phyloP scores from a whole-genome alignment of 352 stramenopile species.

The Saprolegnia parasitica region DNA sequence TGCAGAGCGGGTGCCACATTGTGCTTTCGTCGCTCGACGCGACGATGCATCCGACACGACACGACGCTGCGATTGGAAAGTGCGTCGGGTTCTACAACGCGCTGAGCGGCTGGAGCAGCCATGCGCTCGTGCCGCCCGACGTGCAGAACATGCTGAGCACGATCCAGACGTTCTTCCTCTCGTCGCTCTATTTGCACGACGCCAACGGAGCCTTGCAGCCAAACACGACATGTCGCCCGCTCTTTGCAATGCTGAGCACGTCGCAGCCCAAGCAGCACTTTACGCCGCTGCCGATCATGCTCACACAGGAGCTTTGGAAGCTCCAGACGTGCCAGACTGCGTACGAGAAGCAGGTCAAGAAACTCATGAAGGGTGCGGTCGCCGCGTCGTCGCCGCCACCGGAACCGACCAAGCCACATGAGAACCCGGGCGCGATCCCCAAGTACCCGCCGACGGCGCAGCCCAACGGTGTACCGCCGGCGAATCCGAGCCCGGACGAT shows the following conservation, averaged over 20 bases:
- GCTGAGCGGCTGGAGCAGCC: background rate
- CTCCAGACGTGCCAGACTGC: slow-evolving; percentile 19
- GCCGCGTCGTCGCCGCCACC: slow-evolving; percentile 13
- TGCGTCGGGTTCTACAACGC: slow-evolving; percentile 11
- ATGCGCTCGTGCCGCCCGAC: background rate
- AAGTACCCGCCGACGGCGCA: slow-evolving; percentile 13
- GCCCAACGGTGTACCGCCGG: background rate
- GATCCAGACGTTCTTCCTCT: slow-evolving; percentile 25
- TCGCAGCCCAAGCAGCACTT: slow-evolving; percentile 15
- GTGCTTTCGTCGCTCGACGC: slow-evolving; percentile 21
- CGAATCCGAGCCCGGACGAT: slow-evolving; percentile 35
- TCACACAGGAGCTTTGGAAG: slow-evolving; percentile 28
- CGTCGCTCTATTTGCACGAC: slow-evolving; percentile 17
- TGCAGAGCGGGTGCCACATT: slow-evolving; percentile 10
- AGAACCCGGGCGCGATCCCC: slow-evolving; percentile 9
- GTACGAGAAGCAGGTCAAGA: slow-evolving; percentile 23
- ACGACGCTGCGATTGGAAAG: slow-evolving; percentile 9
- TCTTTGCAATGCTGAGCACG: slow-evolving; percentile 28
- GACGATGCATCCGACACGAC: background rate
- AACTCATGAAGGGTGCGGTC: slow-evolving; percentile 14
- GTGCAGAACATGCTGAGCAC: background rate
- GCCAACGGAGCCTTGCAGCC: background rate
- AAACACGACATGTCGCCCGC: background rate
- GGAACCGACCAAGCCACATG: slow-evolving; percentile 13
- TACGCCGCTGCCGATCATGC: slow-evolving; percentile 17